Evolutionary conservation across 345 rosid genomes (phyloP).

Genomic region (Dipteronia sinensis): DNA sequence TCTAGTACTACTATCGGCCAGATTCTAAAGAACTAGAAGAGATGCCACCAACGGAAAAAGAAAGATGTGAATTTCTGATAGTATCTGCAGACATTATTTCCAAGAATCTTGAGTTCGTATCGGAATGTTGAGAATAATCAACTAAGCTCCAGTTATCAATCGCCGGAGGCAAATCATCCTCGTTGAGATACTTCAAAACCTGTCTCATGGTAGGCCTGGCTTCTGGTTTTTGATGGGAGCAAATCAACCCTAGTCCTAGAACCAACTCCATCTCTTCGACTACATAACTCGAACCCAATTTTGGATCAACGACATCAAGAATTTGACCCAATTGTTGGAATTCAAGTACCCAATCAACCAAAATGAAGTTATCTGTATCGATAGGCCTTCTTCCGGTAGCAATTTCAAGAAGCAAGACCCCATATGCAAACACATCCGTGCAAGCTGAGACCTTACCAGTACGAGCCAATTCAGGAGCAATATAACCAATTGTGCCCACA

Average conservation of each 20-base stretch:
- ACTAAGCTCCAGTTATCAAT: constrained; percentile 28
- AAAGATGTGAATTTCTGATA: constrained; percentile 19
- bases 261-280: constrained; percentile 50
- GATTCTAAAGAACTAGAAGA: constrained; percentile 36
- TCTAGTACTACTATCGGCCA: constrained; percentile 40
- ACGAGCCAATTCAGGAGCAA: constrained; percentile 74
- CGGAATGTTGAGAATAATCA: constrained; percentile 23
- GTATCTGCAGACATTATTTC: constrained; percentile 30
- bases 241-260: constrained; percentile 49
- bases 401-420: constrained; percentile 66
- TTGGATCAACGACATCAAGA: constrained; percentile 50
- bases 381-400: constrained; percentile 60
- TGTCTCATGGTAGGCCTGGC: constrained; percentile 62
- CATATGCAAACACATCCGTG: constrained; percentile 71
- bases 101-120: constrained; percentile 20
- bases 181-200: constrained; percentile 51
- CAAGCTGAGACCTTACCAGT: constrained; percentile 66
- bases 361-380: constrained; percentile 25
- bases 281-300: constrained; percentile 35
- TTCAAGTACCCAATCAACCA: constrained; percentile 46
- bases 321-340: constrained; percentile 28
- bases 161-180: constrained; percentile 49
- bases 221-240: constrained; percentile 47
- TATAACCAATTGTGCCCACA: constrained; percentile 76
- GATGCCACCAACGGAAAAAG: constrained; percentile 32